Conservation (phyloP, 1,284 basidiomycete species). For the Porogramme epimiltina region DNA sequence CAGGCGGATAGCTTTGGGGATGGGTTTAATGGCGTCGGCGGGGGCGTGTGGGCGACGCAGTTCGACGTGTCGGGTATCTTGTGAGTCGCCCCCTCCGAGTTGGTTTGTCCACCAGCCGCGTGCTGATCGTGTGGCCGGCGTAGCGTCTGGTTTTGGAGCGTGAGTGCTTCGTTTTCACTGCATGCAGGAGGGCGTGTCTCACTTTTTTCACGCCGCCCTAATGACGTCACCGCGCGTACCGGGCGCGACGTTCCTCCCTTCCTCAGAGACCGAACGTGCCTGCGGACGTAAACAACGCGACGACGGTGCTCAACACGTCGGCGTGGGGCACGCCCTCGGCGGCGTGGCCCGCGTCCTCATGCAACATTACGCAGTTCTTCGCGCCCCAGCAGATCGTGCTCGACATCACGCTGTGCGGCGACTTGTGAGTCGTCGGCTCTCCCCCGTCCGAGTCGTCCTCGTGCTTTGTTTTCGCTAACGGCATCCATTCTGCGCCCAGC, state of each 20-base stretch:
- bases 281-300: slow-evolving; percentile 39
- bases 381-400: slow-evolving; percentile 54
- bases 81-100: too few species aligned
- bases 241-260: slow-evolving; percentile 18
- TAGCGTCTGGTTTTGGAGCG: slow-evolving; percentile 78
- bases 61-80: slow-evolving; percentile 61
- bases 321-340: slow-evolving; percentile 58
- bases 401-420: slow-evolving; percentile 61
- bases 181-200: background rate
- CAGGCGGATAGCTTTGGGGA: slow-evolving; percentile 59
- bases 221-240: slow-evolving; percentile 29
- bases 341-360: slow-evolving; percentile 44
- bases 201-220: slow-evolving; percentile 19
- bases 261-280: slow-evolving; percentile 40
- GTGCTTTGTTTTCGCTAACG: background rate
- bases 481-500: slow-evolving; percentile 33
- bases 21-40: slow-evolving; percentile 64
- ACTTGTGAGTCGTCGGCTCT: slow-evolving; percentile 38
- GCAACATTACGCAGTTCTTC: slow-evolving; percentile 52
- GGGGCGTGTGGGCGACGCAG: slow-evolving; percentile 74
- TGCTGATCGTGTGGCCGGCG: background rate
- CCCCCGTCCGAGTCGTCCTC: too few species aligned
- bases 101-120: slow-evolving; percentile 3
- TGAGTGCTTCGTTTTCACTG: slow-evolving; percentile 36
- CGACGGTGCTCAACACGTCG: slow-evolving; percentile 46